Evolutionary conservation across 306 rosid species (phyloP), one percentile per base, ranked within the genome.

Genomic region (Phaseolus lunatus): DNA sequence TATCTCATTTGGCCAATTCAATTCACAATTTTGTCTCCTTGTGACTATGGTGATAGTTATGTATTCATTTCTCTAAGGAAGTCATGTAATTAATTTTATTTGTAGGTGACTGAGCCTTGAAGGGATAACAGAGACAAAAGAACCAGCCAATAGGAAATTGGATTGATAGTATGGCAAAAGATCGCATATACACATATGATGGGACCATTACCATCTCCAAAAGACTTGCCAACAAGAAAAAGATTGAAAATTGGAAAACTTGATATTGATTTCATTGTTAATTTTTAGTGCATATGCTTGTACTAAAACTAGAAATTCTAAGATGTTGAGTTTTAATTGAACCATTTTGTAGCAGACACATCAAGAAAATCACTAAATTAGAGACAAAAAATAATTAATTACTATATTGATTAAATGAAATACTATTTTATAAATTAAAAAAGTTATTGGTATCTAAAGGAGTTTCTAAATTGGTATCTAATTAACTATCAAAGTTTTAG

Each of bases 161-260:
- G 7, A 9, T 53, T 67, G 20, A 47, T 31, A 58, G 70, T 9
- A 91, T 88, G 91, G 89, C 73, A 22, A 89, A 80, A 37, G 88
- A 84, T 3, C 89, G 85, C 13, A 62, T 82, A n/a, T 90, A 87
- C 61, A 88, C 93, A 20, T 78, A 89, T 11, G 94, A 93, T 81
- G 96, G 97, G 13, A 93, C 96, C 43, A 18, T 86, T 67, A 85
- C 81, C 74, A 65, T 88, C 77, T 43, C 50, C 20, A 81, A 56
- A 69, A 90, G 86, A 9, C 94, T 93, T 33, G 96, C 97, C 67
- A 82, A 73, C 72, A 93, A 88, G 90, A 84, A 72, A 41, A 89
- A 82, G 82, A 90, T 94, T 13, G 97, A 96, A 81, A 81, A 90
- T 10, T 93, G 97, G 97, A 89, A 62, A 81, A 91, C 96, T 3